Conservation (phyloP, 2,329 filamentous ascomycete genomes). For the Achaetomium macrosporum region DNA sequence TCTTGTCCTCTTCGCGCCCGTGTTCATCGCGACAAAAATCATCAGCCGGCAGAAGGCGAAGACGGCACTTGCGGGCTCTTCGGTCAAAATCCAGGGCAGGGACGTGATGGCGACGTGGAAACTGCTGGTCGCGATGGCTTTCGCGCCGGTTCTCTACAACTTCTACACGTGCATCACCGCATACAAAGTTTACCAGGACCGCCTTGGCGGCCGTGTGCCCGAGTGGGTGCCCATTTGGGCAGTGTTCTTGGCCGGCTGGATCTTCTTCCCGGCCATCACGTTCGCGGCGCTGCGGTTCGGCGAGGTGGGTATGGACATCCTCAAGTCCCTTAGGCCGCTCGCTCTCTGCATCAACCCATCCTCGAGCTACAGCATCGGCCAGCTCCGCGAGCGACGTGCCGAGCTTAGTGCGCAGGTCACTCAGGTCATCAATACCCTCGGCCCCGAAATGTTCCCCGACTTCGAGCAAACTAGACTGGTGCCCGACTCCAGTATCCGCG, state of each 20-base stretch:
- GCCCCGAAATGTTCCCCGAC: conserved; percentile 95
- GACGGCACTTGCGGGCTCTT: conserved; percentile 76
- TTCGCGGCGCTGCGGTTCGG: conserved; percentile 92
- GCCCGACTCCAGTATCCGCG: conserved; percentile 36
- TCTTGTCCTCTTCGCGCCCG: conserved; percentile 77
- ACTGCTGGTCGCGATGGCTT: conserved; percentile 76
- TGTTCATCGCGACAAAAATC: conserved; percentile 77
- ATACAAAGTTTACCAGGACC: conserved; percentile 73
- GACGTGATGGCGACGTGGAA: conserved; percentile 96
- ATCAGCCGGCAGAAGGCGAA: conserved; percentile 78
- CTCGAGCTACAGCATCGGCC: conserved; percentile 76
- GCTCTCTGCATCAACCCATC: conserved; percentile 78
- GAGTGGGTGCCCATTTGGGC: conserved; percentile 73
- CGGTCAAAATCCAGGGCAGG: conserved; percentile 80
- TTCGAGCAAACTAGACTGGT: conserved; percentile 74
- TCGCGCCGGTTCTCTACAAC: conserved; percentile 76
- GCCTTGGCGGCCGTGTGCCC: conserved; percentile 76
- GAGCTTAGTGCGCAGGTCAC: conserved; percentile 78
- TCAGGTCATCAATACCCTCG: conserved; percentile 87
- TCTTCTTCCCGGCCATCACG: conserved; percentile 80
- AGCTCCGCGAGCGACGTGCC: conserved; percentile 65
- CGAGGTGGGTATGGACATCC: conserved; percentile 97
- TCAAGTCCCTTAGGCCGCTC: conserved; percentile 87
- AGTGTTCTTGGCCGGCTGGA: conserved; percentile 67
- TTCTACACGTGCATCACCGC: conserved; percentile 71